These are phyloP conservation scores for Pestalotiopsis fici DNA, from an alignment of 2,329 filamentous ascomycete genomes.

Conservation along the genomic window DNA sequence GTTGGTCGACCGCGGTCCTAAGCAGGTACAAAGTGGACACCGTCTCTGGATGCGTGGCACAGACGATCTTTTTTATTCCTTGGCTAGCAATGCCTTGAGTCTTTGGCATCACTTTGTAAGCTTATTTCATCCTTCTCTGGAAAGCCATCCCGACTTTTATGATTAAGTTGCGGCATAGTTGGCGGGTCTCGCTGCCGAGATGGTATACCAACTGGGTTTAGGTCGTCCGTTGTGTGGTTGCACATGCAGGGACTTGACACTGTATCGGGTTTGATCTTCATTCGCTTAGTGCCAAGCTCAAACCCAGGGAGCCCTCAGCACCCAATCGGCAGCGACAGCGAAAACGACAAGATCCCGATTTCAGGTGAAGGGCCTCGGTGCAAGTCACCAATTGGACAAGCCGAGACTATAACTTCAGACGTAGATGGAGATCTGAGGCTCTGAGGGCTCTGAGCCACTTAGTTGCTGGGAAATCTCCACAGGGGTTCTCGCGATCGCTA, in stretches of 20 bases:
- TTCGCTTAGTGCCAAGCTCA: constrained; percentile 1
- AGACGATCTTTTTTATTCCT: not conserved
- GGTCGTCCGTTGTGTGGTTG: not conserved
- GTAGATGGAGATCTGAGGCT: not conserved
- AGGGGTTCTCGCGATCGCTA: not conserved
- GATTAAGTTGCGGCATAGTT: not conserved
- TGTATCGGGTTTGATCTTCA: constrained; percentile 1
- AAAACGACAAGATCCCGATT: not conserved
- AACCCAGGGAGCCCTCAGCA: not conserved
- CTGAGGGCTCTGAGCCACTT: not conserved
- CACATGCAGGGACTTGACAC: not conserved
- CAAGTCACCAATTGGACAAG: not conserved
- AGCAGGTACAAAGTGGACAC: not conserved
- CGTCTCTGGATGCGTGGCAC: not conserved
- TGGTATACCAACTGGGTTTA: not conserved
- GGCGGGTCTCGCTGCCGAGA: not conserved
- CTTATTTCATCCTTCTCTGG: not conserved
- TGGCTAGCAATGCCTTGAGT: not conserved
- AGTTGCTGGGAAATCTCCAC: not conserved
- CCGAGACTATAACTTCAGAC: not conserved
- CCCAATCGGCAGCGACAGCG: not conserved
- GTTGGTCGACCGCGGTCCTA: not conserved
- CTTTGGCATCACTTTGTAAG: not conserved
- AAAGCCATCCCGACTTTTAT: not conserved
- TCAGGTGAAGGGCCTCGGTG: not conserved